Evolutionary conservation across 768 basidiomycete species (phyloP), one percentile per base, ranked within the genome.

Genomic region (Hypholoma fasciculare): DNA sequence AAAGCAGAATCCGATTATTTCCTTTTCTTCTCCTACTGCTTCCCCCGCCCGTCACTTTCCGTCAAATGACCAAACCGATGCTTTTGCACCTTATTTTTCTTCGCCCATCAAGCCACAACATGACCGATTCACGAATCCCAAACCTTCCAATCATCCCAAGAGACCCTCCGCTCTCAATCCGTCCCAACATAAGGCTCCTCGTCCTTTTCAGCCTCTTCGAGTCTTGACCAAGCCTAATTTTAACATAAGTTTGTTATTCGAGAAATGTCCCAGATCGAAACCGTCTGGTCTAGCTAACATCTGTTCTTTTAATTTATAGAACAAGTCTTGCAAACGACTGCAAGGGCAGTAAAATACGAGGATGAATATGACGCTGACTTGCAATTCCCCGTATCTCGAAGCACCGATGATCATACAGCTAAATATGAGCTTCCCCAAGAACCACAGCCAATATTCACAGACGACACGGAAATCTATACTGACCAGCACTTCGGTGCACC

Each of bases 21-120:
- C 60, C 1, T 57, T 54, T 14, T 64, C 63, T 16, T 59, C 55
- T 59, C 60, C 63, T 23, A 17, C n/a, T 16, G 17, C 48, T 39
- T 26, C 47, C 13, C 42, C 51, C 43, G 16, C 48, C 12, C 11
- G 23, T 27, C n/a, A 37, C 23, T 30, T 19, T 30, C 16, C 9
- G 11, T 20, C 11, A 11, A 27, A 30, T 19, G 16, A 39, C 13
- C 17, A 23, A 9, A 7, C 43, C 40, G 51, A 42, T n/a, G 12
- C 12, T 13, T 17, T 42, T n/a, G 14, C 34, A 8, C 17, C 44
- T 19, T 40, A 26, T 26, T 59, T 20, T 17, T 58, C 39, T 42
- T 54, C 60, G 26, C 47, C 51, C 40, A 30, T 46, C 39, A 37
- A 44, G 11, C 2, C 54, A 8, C 40, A 44, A 49, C 48, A 47